Evolutionary conservation across 2,329 filamentous ascomycete genomes (phyloP).

Genomic region (Penicillium sp.): DNA sequence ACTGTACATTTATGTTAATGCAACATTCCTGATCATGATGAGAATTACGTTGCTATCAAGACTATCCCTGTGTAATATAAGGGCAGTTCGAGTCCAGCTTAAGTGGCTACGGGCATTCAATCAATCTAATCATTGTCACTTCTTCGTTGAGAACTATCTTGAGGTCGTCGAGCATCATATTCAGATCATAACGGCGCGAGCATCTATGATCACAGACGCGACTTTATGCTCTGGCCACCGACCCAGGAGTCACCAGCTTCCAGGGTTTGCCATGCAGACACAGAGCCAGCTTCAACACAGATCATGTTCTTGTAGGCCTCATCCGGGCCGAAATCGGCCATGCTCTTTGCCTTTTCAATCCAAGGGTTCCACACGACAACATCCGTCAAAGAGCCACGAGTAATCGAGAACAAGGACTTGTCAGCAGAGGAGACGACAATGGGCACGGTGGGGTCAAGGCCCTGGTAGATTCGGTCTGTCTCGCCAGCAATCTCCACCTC

Average conservation of each 20-base stretch:
- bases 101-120: no score
- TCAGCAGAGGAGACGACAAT: conserved; percentile 46
- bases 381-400: conserved; percentile 77
- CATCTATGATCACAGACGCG: conserved; percentile 27
- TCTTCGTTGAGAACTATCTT: conserved; percentile 1
- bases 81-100: no score
- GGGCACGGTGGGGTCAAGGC: conserved; percentile 48
- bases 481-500: conserved; percentile 67
- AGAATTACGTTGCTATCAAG: no score
- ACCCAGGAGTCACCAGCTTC: conserved; percentile 70
- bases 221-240: conserved; percentile 54
- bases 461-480: conserved; percentile 80
- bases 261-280: conserved; percentile 73
- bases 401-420: conserved; percentile 62
- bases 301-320: conserved; percentile 90
- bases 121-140: neutral
- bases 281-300: conserved; percentile 84
- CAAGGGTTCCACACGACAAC: conserved; percentile 98
- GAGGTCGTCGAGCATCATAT: conserved; percentile 12
- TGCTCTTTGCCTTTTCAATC: conserved; percentile 73
- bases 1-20: neutral
- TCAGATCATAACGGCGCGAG: neutral
- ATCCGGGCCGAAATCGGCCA: conserved; percentile 82
- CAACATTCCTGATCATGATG: no score
- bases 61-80: no score